Evolutionary conservation across 345 rosid genomes (phyloP), one percentile per base, ranked within the genome.

Genomic region (Lepidium aucheri): DNA sequence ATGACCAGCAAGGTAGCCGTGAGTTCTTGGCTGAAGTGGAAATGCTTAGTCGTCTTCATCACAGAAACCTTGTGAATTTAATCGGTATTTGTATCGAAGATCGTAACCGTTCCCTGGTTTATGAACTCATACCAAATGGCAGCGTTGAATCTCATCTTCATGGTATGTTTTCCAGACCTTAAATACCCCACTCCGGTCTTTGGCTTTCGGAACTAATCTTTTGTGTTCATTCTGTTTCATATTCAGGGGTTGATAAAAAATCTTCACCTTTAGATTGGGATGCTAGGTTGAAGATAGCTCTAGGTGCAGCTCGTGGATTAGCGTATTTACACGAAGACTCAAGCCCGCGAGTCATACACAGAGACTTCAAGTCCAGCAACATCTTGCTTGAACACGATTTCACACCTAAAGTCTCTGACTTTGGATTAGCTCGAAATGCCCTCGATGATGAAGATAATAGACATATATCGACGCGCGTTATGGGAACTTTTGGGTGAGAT

Each of bases 1-100:
- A 88, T 53, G 97, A 88, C 80, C 96, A 85, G 32, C 99, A 94
- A 77, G 95, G 97, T 32, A 77, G 89, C 68, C 79, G 95, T 35
- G 97, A 90, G 80, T 90, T 94, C 83, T 78, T 90, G 76, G 96
- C 99, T 7, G 97, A 94, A 76, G 87, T 90, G 2, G 99, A 94
- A 81, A 94, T 94, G 97, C 94, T 94, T 72, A 94, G 97, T 62
- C 99, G 97, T 54, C 85, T 94, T 69, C 97, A 94, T 76, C 99
- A 94, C 67, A 79, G 99, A 73, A 90, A 94, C 76, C 74, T 94
- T 58, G 99, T 94, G 67, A 88, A 90, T 78, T 68, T 94, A 77
- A 86, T 94, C 4, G 99, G 99, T 45, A 90, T 94, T 67, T 94
- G 99, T 75, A 82, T 83, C 9, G 96, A 90, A 82, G 97, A 90